These are phyloP conservation scores for Ogataea parapolymorpha DNA, from an alignment of 805 yeast species.

Conservation along the genomic window DNA sequence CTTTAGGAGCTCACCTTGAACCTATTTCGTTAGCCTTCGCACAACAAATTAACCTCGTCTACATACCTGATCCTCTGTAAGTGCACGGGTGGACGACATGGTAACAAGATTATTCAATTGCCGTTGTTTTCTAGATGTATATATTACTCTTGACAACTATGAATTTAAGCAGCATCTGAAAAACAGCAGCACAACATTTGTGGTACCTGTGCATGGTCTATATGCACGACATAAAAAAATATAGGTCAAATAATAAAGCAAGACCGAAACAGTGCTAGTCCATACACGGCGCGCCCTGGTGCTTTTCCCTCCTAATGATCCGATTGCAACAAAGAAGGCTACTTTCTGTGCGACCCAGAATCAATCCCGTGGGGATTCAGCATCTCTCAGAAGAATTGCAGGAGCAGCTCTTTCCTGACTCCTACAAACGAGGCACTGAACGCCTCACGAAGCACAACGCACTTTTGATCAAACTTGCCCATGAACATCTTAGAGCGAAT, in stretches of 20 bases:
- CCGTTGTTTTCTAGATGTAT: not conserved
- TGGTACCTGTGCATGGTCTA: not conserved
- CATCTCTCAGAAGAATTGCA: slow-evolving; percentile 61
- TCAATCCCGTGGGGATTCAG: slow-evolving; percentile 80
- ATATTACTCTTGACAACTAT: slow-evolving; percentile 8
- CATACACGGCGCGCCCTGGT: not conserved
- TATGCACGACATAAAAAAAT: slow-evolving; percentile 4
- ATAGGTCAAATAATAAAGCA: not conserved
- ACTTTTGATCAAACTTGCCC: slow-evolving; percentile 50
- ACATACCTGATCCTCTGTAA: slow-evolving; percentile 50
- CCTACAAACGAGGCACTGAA: slow-evolving; percentile 18
- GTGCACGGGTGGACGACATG: slow-evolving; percentile 35
- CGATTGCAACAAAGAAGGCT: not conserved
- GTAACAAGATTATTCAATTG: slow-evolving; percentile 3
- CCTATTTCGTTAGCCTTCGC: slow-evolving; percentile 42
- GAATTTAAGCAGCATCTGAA: slow-evolving; percentile 10
- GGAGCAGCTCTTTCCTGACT: slow-evolving; percentile 53
- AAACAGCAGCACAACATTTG: slow-evolving; percentile 9
- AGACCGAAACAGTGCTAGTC: not conserved
- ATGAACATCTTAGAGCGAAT: slow-evolving; percentile 55
- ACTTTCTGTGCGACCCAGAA: slow-evolving; percentile 39
- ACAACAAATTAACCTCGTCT: not conserved
- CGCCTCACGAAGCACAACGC: slow-evolving; percentile 29
- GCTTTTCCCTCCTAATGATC: too few relatives aligned
- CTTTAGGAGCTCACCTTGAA: slow-evolving; percentile 90